Evolutionary conservation across 1,284 basidiomycete genomes (phyloP).

Genomic region (Leccinum variabile): DNA sequence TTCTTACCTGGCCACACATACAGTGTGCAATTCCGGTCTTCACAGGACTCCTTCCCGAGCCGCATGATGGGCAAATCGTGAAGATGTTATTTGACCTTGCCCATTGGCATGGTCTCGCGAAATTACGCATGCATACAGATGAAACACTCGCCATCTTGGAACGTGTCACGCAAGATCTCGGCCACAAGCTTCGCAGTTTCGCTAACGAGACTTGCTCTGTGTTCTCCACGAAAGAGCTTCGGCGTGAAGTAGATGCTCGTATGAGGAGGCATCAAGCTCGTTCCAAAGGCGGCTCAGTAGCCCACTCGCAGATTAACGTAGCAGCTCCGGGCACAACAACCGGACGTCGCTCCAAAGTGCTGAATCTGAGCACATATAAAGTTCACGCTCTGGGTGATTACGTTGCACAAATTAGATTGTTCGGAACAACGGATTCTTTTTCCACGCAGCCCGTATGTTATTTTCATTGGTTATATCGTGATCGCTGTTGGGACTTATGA

Average conservation of each 20-base stretch:
- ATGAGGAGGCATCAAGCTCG: not conserved
- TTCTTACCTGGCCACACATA: not conserved
- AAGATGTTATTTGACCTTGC: not conserved
- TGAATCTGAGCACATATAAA: not conserved
- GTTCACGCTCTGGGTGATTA: not conserved
- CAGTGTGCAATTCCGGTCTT: not conserved
- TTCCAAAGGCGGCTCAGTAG: not conserved
- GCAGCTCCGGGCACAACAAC: not conserved
- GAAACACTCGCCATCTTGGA: not conserved
- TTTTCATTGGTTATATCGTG: not conserved
- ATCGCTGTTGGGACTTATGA: not conserved
- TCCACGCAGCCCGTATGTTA: not conserved
- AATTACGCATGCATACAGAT: not conserved
- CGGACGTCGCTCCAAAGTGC: not conserved
- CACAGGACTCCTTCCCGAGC: not conserved
- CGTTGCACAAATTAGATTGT: not conserved
- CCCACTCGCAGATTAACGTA: not conserved
- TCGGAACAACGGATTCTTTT: not conserved
- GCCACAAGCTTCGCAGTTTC: not conserved
- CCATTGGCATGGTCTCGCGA: not conserved
- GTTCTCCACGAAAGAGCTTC: not conserved
- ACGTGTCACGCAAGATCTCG: not conserved
- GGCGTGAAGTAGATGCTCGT: not conserved
- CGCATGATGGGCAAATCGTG: not conserved
- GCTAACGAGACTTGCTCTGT: not conserved